Conservation (phyloP, 257 asterid species). For the Jaltomata sinuosa region DNA sequence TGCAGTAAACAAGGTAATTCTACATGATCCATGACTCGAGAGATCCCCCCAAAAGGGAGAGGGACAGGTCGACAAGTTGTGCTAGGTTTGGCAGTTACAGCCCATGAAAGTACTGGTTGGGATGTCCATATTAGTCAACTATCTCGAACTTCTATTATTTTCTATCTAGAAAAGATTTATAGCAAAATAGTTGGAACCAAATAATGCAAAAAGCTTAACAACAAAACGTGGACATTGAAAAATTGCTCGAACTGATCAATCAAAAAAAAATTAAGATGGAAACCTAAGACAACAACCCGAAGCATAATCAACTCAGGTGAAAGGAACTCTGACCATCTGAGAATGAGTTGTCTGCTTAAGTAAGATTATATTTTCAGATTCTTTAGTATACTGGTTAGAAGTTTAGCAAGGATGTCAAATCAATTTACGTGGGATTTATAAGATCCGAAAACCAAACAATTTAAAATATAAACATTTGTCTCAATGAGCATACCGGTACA, state of each 20-base stretch:
- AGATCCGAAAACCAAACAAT: not conserved
- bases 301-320: not conserved
- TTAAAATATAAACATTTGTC: not conserved
- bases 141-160: not conserved
- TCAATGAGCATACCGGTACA: conserved; percentile 11
- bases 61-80: not conserved
- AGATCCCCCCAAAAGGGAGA: not conserved
- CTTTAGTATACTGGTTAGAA: not conserved
- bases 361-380: not conserved
- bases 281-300: not conserved
- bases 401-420: not conserved
- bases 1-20: not conserved
- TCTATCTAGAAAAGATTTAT: not conserved
- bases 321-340: not conserved
- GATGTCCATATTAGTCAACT: not conserved
- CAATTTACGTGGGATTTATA: not conserved
- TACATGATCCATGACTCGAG: not conserved
- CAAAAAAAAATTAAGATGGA: not conserved
- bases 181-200: not conserved
- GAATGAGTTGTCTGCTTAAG: not conserved
- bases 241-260: not conserved
- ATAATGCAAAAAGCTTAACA: not conserved
- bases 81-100: not conserved
- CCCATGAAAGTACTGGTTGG: not conserved
- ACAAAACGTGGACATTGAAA: not conserved